Percentiles rank a stretch among this genome's conserved stretches.
These are phyloP conservation scores for Rhizopogon vesiculosus DNA, from an alignment of 768 basidiomycete genomes.

Conservation along the genomic window DNA sequence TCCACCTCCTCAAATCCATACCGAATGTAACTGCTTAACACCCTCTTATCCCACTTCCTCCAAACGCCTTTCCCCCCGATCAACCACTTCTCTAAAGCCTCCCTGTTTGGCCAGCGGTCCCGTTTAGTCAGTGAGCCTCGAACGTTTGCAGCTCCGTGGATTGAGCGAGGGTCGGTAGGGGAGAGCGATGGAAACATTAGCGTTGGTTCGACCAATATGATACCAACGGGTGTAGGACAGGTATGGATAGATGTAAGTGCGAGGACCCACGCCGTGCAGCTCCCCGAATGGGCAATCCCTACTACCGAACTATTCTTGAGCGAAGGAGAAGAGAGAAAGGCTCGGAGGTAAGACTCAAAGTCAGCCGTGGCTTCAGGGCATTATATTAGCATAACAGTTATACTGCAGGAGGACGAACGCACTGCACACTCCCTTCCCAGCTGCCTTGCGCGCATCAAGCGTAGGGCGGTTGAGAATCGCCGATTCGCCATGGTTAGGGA, in stretches of 20 bases:
- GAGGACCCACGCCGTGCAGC: slow-evolving; percentile 19
- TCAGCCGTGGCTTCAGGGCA: slow-evolving; percentile 17
- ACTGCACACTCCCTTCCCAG: slow-evolving; percentile 15
- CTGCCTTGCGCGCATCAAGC: slow-evolving; percentile 19
- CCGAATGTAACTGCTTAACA: not conserved
- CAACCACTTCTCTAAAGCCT: slow-evolving; percentile 17
- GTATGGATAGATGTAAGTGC: not conserved
- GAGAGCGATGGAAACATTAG: slow-evolving; percentile 26
- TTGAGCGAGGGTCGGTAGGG: slow-evolving; percentile 19
- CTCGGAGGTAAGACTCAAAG: slow-evolving; percentile 15
- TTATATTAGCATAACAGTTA: not conserved
- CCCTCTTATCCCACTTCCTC: not conserved
- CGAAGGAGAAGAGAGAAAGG: slow-evolving; percentile 19
- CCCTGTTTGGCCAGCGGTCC: slow-evolving; percentile 21
- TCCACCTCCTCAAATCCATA: not conserved
- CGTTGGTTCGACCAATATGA: slow-evolving; percentile 26
- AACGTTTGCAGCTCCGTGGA: slow-evolving; percentile 26
- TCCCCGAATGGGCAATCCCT: slow-evolving; percentile 23
- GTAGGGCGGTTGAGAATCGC: slow-evolving; percentile 25
- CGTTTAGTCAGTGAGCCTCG: slow-evolving; percentile 21
- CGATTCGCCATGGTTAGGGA: slow-evolving; percentile 33
- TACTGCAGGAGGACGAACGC: slow-evolving; percentile 1
- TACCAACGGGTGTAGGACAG: slow-evolving; percentile 4
- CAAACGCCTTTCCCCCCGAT: not conserved
- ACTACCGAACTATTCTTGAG: slow-evolving; percentile 19